A percentile compares a stretch with the other conserved stretches of the same genome.
These are phyloP conservation scores for Rosa chinensis DNA, from an alignment of 306 rosid species.

Conservation along the genomic window DNA sequence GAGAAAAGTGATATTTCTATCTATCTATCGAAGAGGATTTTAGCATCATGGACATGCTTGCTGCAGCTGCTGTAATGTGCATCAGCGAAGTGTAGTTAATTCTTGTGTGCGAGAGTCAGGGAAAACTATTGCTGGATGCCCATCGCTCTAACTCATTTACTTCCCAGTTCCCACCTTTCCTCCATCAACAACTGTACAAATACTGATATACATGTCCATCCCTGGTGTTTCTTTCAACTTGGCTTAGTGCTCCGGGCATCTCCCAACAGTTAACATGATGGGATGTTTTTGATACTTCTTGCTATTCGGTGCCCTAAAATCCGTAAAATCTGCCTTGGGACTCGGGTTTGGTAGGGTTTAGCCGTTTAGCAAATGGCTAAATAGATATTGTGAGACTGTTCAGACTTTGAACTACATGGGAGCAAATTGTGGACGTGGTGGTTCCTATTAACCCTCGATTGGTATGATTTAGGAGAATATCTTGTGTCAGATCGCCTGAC, in stretches of 20 bases:
- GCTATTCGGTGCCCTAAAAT: background rate
- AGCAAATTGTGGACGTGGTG: background rate
- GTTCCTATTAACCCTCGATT: too few species aligned
- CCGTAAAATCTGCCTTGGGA: background rate
- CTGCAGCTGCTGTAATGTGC: background rate
- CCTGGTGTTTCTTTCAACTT: background rate
- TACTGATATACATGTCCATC: background rate
- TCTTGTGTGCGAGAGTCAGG: conserved; percentile 17
- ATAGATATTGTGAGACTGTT: background rate
- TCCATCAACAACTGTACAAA: conserved; percentile 4
- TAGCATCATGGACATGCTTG: conserved; percentile 3
- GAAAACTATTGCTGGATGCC: conserved; percentile 17
- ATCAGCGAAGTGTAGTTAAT: background rate
- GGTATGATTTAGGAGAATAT: too few species aligned
- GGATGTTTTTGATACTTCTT: background rate
- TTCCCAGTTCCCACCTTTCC: background rate
- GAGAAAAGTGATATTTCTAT: background rate
- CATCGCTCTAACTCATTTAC: conserved; percentile 28
- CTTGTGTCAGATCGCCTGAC: too few species aligned
- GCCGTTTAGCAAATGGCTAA: background rate
- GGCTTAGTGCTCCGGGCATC: background rate
- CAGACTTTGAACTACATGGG: background rate
- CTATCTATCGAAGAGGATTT: background rate
- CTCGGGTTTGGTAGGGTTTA: background rate
- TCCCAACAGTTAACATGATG: background rate